phyloP scores from a whole-genome alignment of 2,329 filamentous ascomycete genomes.

The Macrophomina tecta region DNA sequence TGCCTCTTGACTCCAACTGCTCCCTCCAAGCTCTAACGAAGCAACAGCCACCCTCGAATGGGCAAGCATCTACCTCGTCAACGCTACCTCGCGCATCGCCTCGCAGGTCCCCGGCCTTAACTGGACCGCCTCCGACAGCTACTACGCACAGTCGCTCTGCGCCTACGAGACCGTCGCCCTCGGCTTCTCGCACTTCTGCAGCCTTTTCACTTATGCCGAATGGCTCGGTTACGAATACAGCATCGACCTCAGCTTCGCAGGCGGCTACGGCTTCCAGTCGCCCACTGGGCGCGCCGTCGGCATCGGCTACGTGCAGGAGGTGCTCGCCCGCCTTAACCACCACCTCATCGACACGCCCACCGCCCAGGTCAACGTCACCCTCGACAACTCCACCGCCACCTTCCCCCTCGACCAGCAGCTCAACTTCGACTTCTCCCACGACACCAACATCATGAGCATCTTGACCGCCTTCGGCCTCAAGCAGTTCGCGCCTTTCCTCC shows the following conservation, averaged over 20 bases:
- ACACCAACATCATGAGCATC: constrained; percentile 74
- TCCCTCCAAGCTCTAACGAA: no score
- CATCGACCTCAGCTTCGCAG: constrained; percentile 70
- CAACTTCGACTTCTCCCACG: constrained; percentile 80
- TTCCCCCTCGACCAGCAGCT: constrained; percentile 77
- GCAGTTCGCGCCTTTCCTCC: constrained; percentile 67
- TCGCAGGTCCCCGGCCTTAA: constrained; percentile 52
- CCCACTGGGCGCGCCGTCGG: constrained; percentile 74
- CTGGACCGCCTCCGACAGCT: constrained; percentile 44
- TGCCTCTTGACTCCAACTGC: no score
- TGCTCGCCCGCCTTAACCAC: constrained; percentile 72
- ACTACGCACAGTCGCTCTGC: constrained; percentile 75
- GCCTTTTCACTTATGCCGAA: constrained; percentile 76
- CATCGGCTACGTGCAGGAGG: constrained; percentile 70
- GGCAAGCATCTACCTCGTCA: constrained; percentile 67
- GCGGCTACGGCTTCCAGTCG: constrained; percentile 66
- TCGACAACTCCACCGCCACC: constrained; percentile 70
- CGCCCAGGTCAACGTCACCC: constrained; percentile 66
- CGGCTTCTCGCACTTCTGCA: constrained; percentile 76
- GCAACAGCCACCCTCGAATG: constrained; percentile 58
- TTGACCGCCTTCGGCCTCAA: constrained; percentile 74
- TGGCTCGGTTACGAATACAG: constrained; percentile 76
- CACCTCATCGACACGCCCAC: constrained; percentile 57
- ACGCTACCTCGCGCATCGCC: constrained; percentile 67
- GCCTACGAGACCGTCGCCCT: constrained; percentile 80